Evolutionary conservation across 2,329 filamentous ascomycete species (phyloP).

Genomic region (Fusarium mexicanum): DNA sequence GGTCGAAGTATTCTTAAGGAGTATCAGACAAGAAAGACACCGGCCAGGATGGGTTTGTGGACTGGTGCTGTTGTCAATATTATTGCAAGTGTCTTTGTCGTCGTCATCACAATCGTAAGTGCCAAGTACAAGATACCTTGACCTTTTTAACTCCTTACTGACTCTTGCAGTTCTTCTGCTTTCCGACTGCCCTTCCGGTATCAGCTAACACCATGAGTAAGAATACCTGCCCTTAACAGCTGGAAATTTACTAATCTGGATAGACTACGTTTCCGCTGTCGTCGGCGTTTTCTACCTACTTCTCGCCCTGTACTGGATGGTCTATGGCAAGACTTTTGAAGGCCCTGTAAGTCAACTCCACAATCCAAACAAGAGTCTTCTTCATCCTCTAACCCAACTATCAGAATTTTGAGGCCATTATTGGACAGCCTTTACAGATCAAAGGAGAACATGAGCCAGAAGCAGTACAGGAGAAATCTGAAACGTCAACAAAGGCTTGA

Average conservation of each 20-base stretch:
- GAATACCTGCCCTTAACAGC: rapidly evolving
- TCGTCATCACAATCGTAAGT: constrained; percentile 7
- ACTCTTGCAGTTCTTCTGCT: constrained; percentile 8
- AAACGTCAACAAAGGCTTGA: not conserved
- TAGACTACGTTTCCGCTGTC: constrained; percentile 9
- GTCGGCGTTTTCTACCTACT: constrained; percentile 3
- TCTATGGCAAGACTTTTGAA: not conserved
- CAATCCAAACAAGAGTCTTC: rapidly evolving
- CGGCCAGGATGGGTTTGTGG: not conserved
- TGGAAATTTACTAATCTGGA: rapidly evolving
- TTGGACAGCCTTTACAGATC: not conserved
- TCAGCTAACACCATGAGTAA: constrained; percentile 13
- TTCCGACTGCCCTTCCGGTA: not conserved
- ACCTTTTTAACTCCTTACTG: rapidly evolving
- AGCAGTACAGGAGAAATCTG: not conserved
- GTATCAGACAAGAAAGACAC: constrained; percentile 9
- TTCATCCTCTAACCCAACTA: not conserved
- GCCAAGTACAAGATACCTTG: not conserved
- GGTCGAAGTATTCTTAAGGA: not conserved
- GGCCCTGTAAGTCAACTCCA: not conserved
- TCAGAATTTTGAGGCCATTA: constrained; percentile 5
- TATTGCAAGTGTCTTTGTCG: not conserved
- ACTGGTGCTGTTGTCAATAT: not conserved
- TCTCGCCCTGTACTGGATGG: not conserved
- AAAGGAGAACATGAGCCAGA: not conserved